Conservation (phyloP, 192 early-diverging fungal genomes). For the Cetraspora pellucida region DNA sequence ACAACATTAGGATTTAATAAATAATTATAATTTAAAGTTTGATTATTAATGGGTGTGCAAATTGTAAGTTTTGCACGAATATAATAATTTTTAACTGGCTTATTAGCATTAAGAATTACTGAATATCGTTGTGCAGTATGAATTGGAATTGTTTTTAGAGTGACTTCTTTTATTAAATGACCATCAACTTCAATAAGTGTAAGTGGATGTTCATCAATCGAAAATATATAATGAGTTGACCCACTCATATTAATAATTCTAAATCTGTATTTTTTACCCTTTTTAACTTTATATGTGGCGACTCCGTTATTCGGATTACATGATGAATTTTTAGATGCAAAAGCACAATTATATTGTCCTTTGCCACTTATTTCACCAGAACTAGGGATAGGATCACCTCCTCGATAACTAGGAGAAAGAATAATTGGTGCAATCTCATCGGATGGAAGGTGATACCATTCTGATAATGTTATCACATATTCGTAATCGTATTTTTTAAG, state of each 20-base stretch:
- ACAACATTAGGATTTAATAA: conserved; percentile 34
- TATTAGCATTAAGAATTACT: conserved; percentile 43
- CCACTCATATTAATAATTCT: conserved; percentile 41
- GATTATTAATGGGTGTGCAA: conserved; percentile 8
- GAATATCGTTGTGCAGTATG: conserved; percentile 48
- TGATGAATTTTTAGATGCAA: conserved; percentile 30
- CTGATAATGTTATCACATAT: conserved; percentile 37
- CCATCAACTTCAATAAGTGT: conserved; percentile 46
- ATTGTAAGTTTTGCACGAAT: conserved; percentile 39
- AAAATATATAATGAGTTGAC: conserved; percentile 37
- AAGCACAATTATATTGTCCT: conserved; percentile 33
- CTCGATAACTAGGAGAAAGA: neutral
- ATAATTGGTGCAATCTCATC: no score
- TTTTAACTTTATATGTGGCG: conserved; percentile 32
- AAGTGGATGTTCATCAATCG: conserved; percentile 44
- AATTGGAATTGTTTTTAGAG: conserved; percentile 35
- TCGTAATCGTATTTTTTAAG: conserved; percentile 37
- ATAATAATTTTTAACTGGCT: conserved; percentile 42
- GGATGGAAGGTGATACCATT: conserved; percentile 31
- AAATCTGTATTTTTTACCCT: conserved; percentile 38
- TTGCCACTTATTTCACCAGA: conserved; percentile 34
- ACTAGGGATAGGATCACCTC: conserved; percentile 30
- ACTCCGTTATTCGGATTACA: conserved; percentile 26
- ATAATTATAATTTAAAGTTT: conserved; percentile 35
- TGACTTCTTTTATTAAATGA: conserved; percentile 34